phyloP scores from a whole-genome alignment of 495 filamentous ascomycete genomes.

The Trichoderma reesei region DNA sequence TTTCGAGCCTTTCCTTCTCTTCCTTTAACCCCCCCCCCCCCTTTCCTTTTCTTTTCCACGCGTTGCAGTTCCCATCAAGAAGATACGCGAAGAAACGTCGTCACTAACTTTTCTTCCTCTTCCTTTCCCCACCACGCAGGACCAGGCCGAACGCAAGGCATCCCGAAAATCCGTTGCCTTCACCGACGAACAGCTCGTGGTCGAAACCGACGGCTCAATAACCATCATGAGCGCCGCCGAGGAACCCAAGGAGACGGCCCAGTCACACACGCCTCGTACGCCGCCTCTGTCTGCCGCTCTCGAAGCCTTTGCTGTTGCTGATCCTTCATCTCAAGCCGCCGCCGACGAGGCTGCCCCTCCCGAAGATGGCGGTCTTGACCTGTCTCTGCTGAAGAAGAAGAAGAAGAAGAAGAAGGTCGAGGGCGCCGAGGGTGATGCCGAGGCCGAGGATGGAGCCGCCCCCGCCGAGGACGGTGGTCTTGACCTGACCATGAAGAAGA shows the following conservation, averaged over 20 bases:
- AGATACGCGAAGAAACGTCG: background rate
- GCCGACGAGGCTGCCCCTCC: slow-evolving; percentile 51
- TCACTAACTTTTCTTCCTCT: slow-evolving; percentile 2
- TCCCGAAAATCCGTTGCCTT: slow-evolving; percentile 88
- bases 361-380: slow-evolving; percentile 35
- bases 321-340: slow-evolving; percentile 26
- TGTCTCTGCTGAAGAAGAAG: slow-evolving; percentile 49
- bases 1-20: slow-evolving; percentile 28
- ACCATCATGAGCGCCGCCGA: slow-evolving; percentile 53
- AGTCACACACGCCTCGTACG: slow-evolving; percentile 58
- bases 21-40: slow-evolving; percentile 22
- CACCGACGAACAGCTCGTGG: slow-evolving; percentile 70
- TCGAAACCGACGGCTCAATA: slow-evolving; percentile 75
- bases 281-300: slow-evolving; percentile 41
- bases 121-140: slow-evolving; percentile 12
- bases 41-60: slow-evolving; percentile 19
- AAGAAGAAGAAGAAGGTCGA: slow-evolving; percentile 76
- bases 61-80: background rate
- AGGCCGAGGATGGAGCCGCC: slow-evolving; percentile 49
- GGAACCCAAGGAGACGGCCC: slow-evolving; percentile 57
- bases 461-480: slow-evolving; percentile 46
- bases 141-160: slow-evolving; percentile 37
- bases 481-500: slow-evolving; percentile 74
- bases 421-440: slow-evolving; percentile 57
- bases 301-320: slow-evolving; percentile 43